Evolutionary conservation across 164 flowering plant species (phyloP).

Genomic region (Tinospora cordifolia): DNA sequence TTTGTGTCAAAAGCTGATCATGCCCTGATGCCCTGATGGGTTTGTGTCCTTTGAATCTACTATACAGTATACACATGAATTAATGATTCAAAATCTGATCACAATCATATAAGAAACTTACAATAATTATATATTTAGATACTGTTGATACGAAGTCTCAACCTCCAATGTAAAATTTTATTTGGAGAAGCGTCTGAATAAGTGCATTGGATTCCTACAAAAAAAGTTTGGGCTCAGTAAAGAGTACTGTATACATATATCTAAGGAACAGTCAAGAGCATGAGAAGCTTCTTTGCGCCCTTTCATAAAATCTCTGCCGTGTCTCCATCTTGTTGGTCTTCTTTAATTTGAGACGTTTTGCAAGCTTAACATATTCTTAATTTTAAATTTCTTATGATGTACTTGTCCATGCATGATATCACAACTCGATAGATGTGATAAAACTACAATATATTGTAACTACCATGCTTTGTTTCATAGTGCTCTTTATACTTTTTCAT

Average conservation of each 20-base stretch:
- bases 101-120: neutral
- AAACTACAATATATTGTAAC: too few relatives aligned
- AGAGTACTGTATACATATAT: neutral
- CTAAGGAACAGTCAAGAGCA: conserved; percentile 15
- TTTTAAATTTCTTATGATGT: too few relatives aligned
- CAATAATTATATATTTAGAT: neutral
- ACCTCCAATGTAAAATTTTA: conserved; percentile 20
- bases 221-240: conserved; percentile 12
- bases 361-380: too few relatives aligned
- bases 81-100: neutral
- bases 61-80: too few relatives aligned
- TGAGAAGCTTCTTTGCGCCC: conserved; percentile 24
- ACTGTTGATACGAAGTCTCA: conserved; percentile 11
- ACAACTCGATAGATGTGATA: too few relatives aligned
- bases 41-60: conserved; percentile 1
- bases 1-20: conserved; percentile 10
- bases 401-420: too few relatives aligned
- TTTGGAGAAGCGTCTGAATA: conserved; percentile 11
- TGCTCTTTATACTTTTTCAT: too few relatives aligned
- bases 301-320: neutral
- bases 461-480: too few relatives aligned
- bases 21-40: neutral
- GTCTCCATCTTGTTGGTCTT: conserved; percentile 2
- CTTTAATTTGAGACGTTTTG: neutral
- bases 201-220: conserved; percentile 31